Evolutionary conservation across 139 green algal species (phyloP).

Genomic region (Parachlorella kessleri): DNA sequence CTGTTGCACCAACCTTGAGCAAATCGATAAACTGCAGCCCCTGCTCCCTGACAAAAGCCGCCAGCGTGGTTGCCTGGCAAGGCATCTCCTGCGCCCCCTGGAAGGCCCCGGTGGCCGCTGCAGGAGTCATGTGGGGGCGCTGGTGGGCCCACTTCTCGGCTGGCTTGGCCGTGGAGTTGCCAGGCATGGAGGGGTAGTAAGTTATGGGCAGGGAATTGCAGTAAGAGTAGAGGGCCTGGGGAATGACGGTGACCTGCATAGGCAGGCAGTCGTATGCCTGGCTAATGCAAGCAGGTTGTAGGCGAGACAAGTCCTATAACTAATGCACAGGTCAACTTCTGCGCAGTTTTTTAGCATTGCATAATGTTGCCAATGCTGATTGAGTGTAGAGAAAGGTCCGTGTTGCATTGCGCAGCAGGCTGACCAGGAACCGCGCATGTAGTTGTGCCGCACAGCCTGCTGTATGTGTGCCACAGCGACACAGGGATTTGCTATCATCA

Average conservation of each 20-base stretch:
- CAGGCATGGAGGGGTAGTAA: conserved; percentile 35
- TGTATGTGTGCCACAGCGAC: neutral
- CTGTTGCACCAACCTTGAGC: too few species aligned
- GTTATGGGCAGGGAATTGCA: neutral
- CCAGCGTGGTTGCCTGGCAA: conserved; percentile 23
- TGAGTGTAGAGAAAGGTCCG: neutral
- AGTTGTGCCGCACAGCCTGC: neutral
- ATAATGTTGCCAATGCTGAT: neutral
- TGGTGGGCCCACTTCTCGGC: conserved; percentile 33
- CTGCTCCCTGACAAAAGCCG: neutral
- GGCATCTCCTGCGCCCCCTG: neutral
- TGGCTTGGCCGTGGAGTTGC: conserved; percentile 28
- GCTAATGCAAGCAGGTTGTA: neutral
- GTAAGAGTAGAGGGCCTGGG: neutral
- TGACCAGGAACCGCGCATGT: neutral
- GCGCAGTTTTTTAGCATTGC: neutral
- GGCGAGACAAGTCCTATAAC: too few species aligned
- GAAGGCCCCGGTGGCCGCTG: conserved; percentile 4
- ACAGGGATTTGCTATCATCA: neutral
- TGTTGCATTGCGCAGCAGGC: neutral
- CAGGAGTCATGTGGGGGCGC: neutral
- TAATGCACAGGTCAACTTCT: too few species aligned
- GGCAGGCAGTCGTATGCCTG: neutral
- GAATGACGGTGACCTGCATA: conserved; percentile 17
- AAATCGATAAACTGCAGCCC: conserved; percentile 23